A percentile compares a stretch with the other conserved stretches of the same genome.
phyloP scores from a whole-genome alignment of 345 rosid species.

The Bruguiera gymnorhiza region DNA sequence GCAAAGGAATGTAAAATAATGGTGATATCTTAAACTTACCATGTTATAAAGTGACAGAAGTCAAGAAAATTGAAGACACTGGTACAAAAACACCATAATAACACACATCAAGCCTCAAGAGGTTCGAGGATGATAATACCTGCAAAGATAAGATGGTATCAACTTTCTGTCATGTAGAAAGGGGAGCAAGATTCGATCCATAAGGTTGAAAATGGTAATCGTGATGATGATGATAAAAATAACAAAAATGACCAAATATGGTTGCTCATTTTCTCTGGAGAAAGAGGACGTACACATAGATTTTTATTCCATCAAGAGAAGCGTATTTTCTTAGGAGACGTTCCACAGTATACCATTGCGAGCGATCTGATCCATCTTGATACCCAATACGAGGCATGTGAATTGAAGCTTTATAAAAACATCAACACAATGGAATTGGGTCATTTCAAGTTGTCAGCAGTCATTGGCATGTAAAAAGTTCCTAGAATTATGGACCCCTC shows the following conservation, averaged over 20 bases:
- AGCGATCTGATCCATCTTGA: conserved; percentile 64
- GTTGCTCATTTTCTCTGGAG: background rate
- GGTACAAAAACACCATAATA: background rate
- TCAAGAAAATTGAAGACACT: no score
- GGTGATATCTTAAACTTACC: no score
- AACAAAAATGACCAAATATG: background rate
- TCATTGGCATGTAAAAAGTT: background rate
- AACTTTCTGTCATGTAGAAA: background rate
- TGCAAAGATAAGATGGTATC: conserved; percentile 24
- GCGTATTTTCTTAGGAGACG: conserved; percentile 86
- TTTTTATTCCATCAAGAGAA: conserved; percentile 52
- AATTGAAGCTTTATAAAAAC: conserved; percentile 50
- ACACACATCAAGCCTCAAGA: conserved; percentile 23
- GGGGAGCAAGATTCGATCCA: background rate
- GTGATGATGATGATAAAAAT: no score
- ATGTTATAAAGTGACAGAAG: no score
- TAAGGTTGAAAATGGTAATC: no score
- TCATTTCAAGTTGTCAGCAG: background rate
- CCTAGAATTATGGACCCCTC: background rate
- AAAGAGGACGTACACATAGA: conserved; percentile 56
- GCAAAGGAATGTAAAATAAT: no score
- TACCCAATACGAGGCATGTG: conserved; percentile 93
- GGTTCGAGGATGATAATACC: conserved; percentile 64
- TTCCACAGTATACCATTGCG: conserved; percentile 83
- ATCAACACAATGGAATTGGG: background rate